Percentiles rank a stretch among this genome's conserved stretches.
Conservation (phyloP, 495 filamentous ascomycete genomes). For the Talaromyces liani region DNA sequence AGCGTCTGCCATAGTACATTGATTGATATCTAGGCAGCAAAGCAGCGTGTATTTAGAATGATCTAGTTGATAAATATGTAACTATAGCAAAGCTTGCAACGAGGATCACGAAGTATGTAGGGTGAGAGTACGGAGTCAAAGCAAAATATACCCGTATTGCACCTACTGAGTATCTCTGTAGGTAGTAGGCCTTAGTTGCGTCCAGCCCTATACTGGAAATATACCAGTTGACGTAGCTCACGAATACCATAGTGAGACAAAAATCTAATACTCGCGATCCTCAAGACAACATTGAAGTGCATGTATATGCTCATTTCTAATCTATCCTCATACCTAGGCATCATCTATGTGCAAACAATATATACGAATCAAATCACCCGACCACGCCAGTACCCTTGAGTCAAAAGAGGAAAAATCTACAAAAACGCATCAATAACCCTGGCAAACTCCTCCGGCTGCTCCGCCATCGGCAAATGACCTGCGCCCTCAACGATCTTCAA, state of each 20-base stretch:
- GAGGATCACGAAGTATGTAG: too few species aligned
- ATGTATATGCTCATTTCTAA: not conserved
- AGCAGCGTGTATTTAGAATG: too few species aligned
- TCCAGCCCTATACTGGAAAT: not conserved
- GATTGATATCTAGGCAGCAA: too few species aligned
- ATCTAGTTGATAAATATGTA: too few species aligned
- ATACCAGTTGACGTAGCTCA: not conserved
- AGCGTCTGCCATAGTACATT: too few species aligned
- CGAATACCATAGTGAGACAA: not conserved
- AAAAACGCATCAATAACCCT: slow-evolving; percentile 51
- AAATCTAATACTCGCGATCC: not conserved
- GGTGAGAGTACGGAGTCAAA: not conserved
- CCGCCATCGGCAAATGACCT: slow-evolving; percentile 78
- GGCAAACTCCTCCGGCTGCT: slow-evolving; percentile 61
- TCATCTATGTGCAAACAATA: not conserved
- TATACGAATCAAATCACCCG: not conserved
- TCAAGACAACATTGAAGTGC: not conserved
- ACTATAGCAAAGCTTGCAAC: too few species aligned
- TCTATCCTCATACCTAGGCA: not conserved
- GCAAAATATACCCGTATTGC: not conserved
- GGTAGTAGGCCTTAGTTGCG: too few species aligned
- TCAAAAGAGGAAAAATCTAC: too few species aligned
- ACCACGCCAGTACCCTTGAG: too few species aligned
- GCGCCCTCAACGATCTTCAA: slow-evolving; percentile 55
- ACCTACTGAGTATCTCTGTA: too few species aligned